These are phyloP conservation scores for Tillandsia leiboldiana DNA, from an alignment of 176 grass and related monocot species.

Conservation along the genomic window DNA sequence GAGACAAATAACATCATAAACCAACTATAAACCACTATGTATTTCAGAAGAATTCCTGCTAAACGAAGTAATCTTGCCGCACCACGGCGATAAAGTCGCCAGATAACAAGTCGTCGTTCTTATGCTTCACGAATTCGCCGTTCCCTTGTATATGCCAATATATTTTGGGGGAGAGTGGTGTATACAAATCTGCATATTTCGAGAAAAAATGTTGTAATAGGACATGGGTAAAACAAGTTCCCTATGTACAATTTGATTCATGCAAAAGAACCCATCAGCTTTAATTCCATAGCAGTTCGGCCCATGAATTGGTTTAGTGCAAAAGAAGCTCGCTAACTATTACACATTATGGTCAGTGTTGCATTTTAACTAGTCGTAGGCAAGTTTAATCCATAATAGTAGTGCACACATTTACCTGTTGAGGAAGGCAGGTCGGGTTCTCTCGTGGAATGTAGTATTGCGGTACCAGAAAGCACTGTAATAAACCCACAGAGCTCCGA, in stretches of 20 bases:
- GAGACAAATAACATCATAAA: background rate
- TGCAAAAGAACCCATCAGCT: background rate
- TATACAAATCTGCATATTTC: slow-evolving; percentile 57
- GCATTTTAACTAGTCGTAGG: too few species aligned
- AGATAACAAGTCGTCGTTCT: slow-evolving; percentile 58
- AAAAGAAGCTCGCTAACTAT: too few species aligned
- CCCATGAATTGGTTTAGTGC: too few species aligned
- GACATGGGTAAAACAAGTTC: too few species aligned
- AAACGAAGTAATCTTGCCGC: slow-evolving; percentile 83
- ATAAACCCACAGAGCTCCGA: slow-evolving; percentile 89
- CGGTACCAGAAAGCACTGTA: slow-evolving; percentile 78
- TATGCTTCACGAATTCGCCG: slow-evolving; percentile 48
- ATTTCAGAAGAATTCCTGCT: slow-evolving; percentile 12
- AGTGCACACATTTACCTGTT: slow-evolving; percentile 38
- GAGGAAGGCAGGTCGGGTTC: slow-evolving; percentile 57
- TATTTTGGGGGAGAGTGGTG: slow-evolving; percentile 70
- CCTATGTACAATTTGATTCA: too few species aligned
- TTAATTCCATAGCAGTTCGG: too few species aligned
- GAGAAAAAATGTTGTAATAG: background rate
- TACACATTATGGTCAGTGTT: too few species aligned
- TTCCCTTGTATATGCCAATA: slow-evolving; percentile 95
- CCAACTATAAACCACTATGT: background rate
- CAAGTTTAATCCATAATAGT: background rate
- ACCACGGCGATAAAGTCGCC: slow-evolving; percentile 56
- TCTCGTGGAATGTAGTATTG: slow-evolving; percentile 80